Base-by-base conservation (phyloP, 1,139 yeast species). In the Schizosaccharomyces versatilis region DNA sequence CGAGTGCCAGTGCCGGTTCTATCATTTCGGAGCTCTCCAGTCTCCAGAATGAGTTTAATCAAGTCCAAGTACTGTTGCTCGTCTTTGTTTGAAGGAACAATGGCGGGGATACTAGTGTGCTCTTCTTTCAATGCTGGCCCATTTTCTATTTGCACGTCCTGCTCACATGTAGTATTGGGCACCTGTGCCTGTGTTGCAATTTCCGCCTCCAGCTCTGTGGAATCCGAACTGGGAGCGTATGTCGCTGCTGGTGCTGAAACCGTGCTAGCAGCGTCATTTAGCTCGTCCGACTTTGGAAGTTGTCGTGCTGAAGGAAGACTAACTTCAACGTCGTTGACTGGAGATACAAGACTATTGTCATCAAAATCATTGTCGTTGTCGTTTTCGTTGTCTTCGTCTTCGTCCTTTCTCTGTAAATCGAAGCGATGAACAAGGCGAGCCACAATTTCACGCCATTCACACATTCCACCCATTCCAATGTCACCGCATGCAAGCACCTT, bases 401-500 rank as follows among this genome's bases (percentile, higher is more conserved):
- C 49, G 32, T 44, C 49, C 52, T 49, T 38, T 9, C 38, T 36
- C 12, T 49, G 40, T 15, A 49, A 38, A 8, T 15, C 40, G 15
- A 49, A 39, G 6, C 36, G 19, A 14, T 49, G 32, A 14, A 38
- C 52, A 6, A 49, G 39, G 32, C 24, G 15, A 7, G 14, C 47
- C 38, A 49, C 52, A 17, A 38, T 38, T 19, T 49, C 38, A 9
- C 42, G 24, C 52, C 52, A 49, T 39, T 90, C 97, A 64, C 95
- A 74, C 98, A 90, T 90, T 8, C 97, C 98, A 36, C 98, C 98
- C 72, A 78, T 82, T 2, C 98, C 98, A 57, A 90, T 84, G 67
- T 90, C 98, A 54, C 98, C 98, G 71, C 95, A 85, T 3, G 84
- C 85, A 60, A 85, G 73, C 7, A 88, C 94, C 67, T 90, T 90